Conservation (phyloP, 2,329 filamentous ascomycete species). For the Bipolaris sorokiniana region DNA sequence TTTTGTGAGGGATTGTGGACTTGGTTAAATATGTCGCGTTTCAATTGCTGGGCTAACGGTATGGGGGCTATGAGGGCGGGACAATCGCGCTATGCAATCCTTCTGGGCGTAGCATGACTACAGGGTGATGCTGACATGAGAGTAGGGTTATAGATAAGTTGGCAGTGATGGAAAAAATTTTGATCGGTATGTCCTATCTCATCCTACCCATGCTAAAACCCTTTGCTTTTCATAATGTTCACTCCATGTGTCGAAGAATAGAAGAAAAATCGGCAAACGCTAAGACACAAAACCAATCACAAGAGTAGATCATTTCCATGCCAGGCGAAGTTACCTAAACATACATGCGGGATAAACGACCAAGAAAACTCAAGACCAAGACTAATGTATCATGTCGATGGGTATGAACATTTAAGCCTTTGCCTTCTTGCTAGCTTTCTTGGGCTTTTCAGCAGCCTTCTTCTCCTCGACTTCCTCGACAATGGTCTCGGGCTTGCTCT, state of each 20-base stretch:
- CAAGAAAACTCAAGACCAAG: not conserved
- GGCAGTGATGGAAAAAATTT: constrained; percentile 2
- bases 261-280: constrained; percentile 2
- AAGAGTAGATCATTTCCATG: constrained; percentile 4
- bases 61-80: not conserved
- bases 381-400: not conserved
- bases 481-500: constrained; percentile 15
- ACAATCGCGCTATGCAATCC: not conserved
- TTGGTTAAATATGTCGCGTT: too few species aligned
- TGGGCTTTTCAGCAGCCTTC: constrained; percentile 24
- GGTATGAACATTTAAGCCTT: constrained; percentile 22
- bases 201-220: not conserved
- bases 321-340: not conserved
- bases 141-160: constrained; percentile 10
- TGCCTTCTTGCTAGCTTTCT: constrained; percentile 33
- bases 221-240: constrained; percentile 2
- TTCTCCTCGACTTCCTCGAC: constrained; percentile 27
- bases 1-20: too few species aligned
- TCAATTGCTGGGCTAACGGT: not conserved
- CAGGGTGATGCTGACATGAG: not conserved
- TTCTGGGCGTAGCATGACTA: not conserved
- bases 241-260: constrained; percentile 2
- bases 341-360: not conserved
- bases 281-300: constrained; percentile 1
- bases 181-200: not conserved